phyloP scores from a whole-genome alignment of 202 grass and related monocot species.

The Eragrostis tef region DNA sequence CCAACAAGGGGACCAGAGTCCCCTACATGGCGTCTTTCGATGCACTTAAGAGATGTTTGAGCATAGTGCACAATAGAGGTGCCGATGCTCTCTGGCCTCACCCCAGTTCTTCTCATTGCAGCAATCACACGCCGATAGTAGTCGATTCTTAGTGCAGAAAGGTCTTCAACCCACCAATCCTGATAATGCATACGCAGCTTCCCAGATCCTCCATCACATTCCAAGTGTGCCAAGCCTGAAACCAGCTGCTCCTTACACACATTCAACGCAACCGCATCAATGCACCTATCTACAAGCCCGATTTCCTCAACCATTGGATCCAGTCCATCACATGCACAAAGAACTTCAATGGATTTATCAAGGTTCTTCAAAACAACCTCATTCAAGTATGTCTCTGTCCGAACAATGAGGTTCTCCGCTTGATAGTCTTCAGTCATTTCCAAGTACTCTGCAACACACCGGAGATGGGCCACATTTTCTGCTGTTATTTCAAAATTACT shows the following conservation, averaged over 20 bases:
- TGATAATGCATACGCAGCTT: slow-evolving; percentile 63
- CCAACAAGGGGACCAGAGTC: slow-evolving; percentile 67
- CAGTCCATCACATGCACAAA: slow-evolving; percentile 66
- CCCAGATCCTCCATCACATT: slow-evolving; percentile 66
- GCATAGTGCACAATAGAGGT: slow-evolving; percentile 79
- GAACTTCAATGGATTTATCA: slow-evolving; percentile 75
- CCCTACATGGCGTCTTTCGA: slow-evolving; percentile 69
- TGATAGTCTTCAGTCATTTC: slow-evolving; percentile 86
- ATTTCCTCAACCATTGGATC: slow-evolving; percentile 60
- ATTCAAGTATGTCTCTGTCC: slow-evolving; percentile 69
- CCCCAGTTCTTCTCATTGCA: slow-evolving; percentile 76
- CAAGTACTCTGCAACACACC: slow-evolving; percentile 80
- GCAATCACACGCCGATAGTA: slow-evolving; percentile 75
- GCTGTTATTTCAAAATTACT: slow-evolving; percentile 83
- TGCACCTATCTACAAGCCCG: slow-evolving; percentile 65
- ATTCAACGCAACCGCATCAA: slow-evolving; percentile 76
- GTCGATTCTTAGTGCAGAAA: slow-evolving; percentile 76
- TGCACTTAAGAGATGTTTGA: slow-evolving; percentile 70
- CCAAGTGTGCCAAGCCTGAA: slow-evolving; percentile 78
- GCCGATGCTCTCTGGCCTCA: slow-evolving; percentile 85
- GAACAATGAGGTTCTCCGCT: slow-evolving; percentile 72
- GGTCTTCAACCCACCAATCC: slow-evolving; percentile 96
- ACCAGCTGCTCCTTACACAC: slow-evolving; percentile 89
- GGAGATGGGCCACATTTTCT: slow-evolving; percentile 67
- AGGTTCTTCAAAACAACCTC: slow-evolving; percentile 81